Percentiles rank a stretch among this genome's conserved stretches.
These are phyloP conservation scores for Alnus rubra DNA, from an alignment of 306 rosid genomes.

Conservation along the genomic window DNA sequence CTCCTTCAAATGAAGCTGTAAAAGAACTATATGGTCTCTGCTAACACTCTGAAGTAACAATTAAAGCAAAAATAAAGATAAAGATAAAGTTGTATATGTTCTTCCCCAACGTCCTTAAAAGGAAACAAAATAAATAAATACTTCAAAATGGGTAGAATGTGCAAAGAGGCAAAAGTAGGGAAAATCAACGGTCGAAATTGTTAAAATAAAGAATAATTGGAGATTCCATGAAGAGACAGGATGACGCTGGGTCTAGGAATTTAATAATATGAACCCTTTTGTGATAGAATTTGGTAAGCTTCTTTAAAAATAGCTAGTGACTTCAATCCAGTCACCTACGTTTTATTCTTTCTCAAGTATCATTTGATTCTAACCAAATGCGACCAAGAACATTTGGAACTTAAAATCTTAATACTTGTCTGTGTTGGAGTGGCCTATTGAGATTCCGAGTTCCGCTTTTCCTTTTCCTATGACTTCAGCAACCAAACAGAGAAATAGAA, in stretches of 20 bases:
- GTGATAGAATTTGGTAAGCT: neutral
- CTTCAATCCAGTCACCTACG: neutral
- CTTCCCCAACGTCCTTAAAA: neutral
- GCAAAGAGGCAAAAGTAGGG: neutral
- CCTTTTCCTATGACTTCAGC: neutral
- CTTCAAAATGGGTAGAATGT: neutral
- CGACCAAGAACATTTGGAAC: neutral
- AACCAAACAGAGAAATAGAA: neutral
- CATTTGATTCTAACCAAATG: no score
- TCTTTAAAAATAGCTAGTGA: neutral
- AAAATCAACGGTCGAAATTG: neutral
- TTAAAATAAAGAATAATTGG: no score
- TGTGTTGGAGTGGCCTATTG: neutral
- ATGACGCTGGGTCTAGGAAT: no score
- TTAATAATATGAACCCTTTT: no score
- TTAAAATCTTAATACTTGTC: neutral
- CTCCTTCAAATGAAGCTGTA: neutral
- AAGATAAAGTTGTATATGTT: neutral
- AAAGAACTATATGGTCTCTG: neutral
- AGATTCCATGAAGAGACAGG: no score
- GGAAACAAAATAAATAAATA: neutral
- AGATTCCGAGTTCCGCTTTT: neutral
- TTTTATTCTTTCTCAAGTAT: neutral
- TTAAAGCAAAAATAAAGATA: neutral
- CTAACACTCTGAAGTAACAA: neutral